Conservation (phyloP, 495 filamentous ascomycete genomes). For the Trichocladium uniseriatum region DNA sequence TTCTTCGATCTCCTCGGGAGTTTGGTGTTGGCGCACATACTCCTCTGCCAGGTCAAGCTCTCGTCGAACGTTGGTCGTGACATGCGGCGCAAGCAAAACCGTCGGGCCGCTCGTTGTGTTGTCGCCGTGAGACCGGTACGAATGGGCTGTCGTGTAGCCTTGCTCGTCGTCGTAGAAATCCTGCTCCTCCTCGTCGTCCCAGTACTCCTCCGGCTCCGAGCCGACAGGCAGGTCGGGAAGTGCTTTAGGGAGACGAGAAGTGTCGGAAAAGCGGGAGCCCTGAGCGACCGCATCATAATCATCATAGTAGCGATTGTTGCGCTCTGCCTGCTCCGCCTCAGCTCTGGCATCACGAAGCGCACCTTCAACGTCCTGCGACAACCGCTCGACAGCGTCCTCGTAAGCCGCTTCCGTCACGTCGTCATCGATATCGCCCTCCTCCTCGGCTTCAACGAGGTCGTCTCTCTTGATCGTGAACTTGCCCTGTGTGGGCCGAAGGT, state of each 20-base stretch:
- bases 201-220: conserved; percentile 63
- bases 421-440: conserved; percentile 22
- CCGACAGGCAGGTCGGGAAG: conserved; percentile 9
- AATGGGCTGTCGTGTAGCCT: conserved; percentile 69
- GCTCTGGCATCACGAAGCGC: conserved; percentile 2
- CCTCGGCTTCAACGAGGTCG: conserved; percentile 17
- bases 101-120: conserved; percentile 66
- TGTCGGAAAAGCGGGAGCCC: neutral
- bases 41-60: conserved; percentile 63
- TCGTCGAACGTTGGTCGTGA: conserved; percentile 48
- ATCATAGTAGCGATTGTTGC: conserved; percentile 2
- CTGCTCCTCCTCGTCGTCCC: conserved; percentile 58
- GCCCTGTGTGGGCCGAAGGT: conserved; percentile 27
- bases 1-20: conserved; percentile 60
- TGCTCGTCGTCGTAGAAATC: conserved; percentile 76
- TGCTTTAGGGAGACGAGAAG: conserved; percentile 9
- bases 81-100: conserved; percentile 61
- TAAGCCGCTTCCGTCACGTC: conserved; percentile 32
- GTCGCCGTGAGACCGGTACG: conserved; percentile 62
- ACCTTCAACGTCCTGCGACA: conserved; percentile 14
- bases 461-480: conserved; percentile 18
- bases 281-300: neutral
- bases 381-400: conserved; percentile 36
- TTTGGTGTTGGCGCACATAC: conserved; percentile 51
- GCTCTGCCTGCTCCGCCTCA: neutral